These are phyloP conservation scores for Annulohypoxylon bovei DNA, from an alignment of 495 filamentous ascomycete species.

Conservation along the genomic window DNA sequence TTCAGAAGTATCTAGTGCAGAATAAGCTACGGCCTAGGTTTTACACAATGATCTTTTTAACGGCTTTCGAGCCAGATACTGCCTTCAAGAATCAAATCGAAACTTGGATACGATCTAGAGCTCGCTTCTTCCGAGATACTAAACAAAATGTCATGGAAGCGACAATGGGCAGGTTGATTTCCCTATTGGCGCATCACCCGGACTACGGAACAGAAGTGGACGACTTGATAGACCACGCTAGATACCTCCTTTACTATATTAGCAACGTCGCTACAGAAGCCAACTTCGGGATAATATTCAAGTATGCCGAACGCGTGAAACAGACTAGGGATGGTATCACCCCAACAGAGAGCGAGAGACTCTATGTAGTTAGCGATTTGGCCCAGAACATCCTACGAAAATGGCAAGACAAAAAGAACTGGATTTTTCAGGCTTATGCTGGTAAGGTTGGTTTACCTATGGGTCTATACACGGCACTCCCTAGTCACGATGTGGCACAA, in stretches of 20 bases:
- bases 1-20: constrained; percentile 85
- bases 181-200: constrained; percentile 91
- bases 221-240: constrained; percentile 80
- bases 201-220: constrained; percentile 78
- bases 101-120: constrained; percentile 89
- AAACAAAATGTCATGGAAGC: constrained; percentile 79
- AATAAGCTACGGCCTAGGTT: constrained; percentile 76
- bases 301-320: constrained; percentile 92
- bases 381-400: constrained; percentile 82
- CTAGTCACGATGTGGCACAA: constrained; percentile 80
- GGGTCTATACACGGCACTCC: constrained; percentile 77
- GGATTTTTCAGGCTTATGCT: constrained; percentile 82
- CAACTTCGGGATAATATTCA: constrained; percentile 89
- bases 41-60: constrained; percentile 87
- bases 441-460: constrained; percentile 82
- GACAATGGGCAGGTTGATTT: constrained; percentile 84
- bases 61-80: constrained; percentile 84
- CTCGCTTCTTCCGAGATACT: constrained; percentile 60
- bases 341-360: constrained; percentile 65
- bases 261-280: constrained; percentile 81
- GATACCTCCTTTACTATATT: constrained; percentile 90
- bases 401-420: constrained; percentile 81
- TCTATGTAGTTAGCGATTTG: constrained; percentile 91
- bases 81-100: constrained; percentile 75
- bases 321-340: constrained; percentile 82